A percentile compares a stretch with the other conserved stretches of the same genome.
Conservation (phyloP, 2,329 filamentous ascomycete genomes). For the Paraphoma chrysanthemicola region DNA sequence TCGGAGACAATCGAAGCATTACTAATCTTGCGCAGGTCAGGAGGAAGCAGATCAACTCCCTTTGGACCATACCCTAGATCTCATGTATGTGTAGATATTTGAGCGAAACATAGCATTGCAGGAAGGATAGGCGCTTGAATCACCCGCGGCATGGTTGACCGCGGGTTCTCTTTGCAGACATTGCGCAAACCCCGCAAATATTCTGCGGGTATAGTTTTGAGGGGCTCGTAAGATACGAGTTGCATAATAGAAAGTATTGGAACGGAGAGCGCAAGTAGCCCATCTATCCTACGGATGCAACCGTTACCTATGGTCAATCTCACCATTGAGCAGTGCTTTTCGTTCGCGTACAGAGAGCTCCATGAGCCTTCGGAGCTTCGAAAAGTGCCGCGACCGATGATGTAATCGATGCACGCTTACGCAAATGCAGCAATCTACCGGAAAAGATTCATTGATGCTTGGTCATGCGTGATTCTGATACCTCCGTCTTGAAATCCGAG, state of each 20-base stretch:
- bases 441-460: not conserved
- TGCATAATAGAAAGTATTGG: too few species aligned
- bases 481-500: not conserved
- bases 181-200: not conserved
- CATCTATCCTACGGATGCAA: too few species aligned
- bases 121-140: not conserved
- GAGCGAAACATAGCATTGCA: not conserved
- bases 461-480: not conserved
- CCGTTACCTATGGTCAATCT: too few species aligned
- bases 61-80: constrained; percentile 60
- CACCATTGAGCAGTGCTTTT: too few species aligned
- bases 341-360: too few species aligned
- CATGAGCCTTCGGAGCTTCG: not conserved
- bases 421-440: not conserved
- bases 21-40: constrained; percentile 48
- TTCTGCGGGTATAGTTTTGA: too few species aligned
- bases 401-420: not conserved
- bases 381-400: not conserved
- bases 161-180: not conserved
- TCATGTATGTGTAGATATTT: constrained; percentile 1
- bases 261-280: too few species aligned
- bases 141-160: not conserved
- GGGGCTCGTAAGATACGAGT: too few species aligned
- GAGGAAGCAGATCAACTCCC: constrained; percentile 72
- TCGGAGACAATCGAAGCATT: not conserved